Conservation (phyloP, 768 basidiomycete genomes). For the Tubosaeta sp. region DNA sequence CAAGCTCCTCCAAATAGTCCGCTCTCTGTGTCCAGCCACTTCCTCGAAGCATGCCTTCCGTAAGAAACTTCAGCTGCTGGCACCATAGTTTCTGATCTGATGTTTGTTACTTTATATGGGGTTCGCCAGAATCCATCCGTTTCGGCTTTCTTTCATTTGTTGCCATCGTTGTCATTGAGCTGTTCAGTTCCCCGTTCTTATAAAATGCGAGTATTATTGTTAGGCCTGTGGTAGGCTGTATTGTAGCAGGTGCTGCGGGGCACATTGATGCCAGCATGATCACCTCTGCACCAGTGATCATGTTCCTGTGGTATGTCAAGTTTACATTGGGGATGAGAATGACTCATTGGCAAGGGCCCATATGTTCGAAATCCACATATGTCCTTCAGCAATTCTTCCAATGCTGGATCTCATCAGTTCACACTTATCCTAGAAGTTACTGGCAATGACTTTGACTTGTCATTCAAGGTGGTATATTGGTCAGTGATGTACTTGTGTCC, state of each 20-base stretch:
- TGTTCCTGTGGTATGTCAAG: slow-evolving; percentile 62
- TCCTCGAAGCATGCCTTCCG: slow-evolving; percentile 66
- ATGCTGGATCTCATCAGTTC: too few species aligned
- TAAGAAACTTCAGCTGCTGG: slow-evolving; percentile 26
- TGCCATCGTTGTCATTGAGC: slow-evolving; percentile 70
- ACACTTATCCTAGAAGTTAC: slow-evolving; percentile 14
- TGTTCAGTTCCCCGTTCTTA: slow-evolving; percentile 72
- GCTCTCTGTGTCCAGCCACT: slow-evolving; percentile 68
- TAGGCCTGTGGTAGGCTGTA: slow-evolving; percentile 71
- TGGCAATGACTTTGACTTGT: slow-evolving; percentile 67
- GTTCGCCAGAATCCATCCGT: slow-evolving; percentile 78
- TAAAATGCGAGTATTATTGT: slow-evolving; percentile 47
- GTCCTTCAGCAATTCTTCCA: too few species aligned
- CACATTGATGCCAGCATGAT: slow-evolving; percentile 71
- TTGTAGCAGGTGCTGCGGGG: slow-evolving; percentile 74
- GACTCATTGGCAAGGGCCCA: too few species aligned
- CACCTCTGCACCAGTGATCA: slow-evolving; percentile 66
- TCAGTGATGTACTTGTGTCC: slow-evolving; percentile 22
- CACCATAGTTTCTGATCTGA: background rate
- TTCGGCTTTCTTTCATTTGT: slow-evolving; percentile 82
- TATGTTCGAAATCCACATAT: too few species aligned
- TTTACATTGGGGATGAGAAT: background rate
- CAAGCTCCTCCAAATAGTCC: slow-evolving; percentile 55
- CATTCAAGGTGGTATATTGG: slow-evolving; percentile 79
- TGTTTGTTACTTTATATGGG: slow-evolving; percentile 50